A percentile compares a stretch with the other conserved stretches of the same genome.
These are phyloP conservation scores for Citrus trifoliata DNA, from an alignment of 345 rosid genomes.

Conservation along the genomic window DNA sequence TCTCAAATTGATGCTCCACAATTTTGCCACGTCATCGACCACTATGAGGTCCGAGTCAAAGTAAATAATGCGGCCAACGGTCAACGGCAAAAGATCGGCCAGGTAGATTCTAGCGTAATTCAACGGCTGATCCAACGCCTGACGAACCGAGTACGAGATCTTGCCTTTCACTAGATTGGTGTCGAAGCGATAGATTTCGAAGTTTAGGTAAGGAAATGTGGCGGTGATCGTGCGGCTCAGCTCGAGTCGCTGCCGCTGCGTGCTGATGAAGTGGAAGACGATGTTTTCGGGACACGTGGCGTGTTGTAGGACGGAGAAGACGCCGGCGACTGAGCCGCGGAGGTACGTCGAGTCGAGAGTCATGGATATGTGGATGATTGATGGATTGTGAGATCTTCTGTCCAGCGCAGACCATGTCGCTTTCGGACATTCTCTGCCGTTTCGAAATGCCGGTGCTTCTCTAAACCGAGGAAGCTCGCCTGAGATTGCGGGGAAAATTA, in stretches of 20 bases:
- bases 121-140: conserved; percentile 79
- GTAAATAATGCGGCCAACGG: conserved; percentile 72
- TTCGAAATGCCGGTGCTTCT: conserved; percentile 76
- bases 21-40: conserved; percentile 80
- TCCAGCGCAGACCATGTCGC: conserved; percentile 31
- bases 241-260: conserved; percentile 42
- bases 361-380: conserved; percentile 72
- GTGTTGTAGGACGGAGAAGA: conserved; percentile 81
- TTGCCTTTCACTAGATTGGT: conserved; percentile 51
- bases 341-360: conserved; percentile 83
- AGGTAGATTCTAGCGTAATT: conserved; percentile 89
- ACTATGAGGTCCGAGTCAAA: conserved; percentile 84
- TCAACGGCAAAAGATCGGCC: conserved; percentile 65
- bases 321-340: conserved; percentile 88
- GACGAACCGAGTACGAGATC: conserved; percentile 74
- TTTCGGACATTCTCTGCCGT: conserved; percentile 55
- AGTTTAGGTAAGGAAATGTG: conserved; percentile 71
- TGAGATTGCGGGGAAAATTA: conserved; percentile 8
- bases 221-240: conserved; percentile 57
- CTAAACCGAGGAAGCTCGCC: conserved; percentile 40
- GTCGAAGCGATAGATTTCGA: conserved; percentile 74
- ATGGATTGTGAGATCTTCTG: conserved; percentile 26
- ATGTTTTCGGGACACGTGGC: conserved; percentile 80
- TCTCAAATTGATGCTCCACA: conserved; percentile 58
- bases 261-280: conserved; percentile 78